These are phyloP conservation scores for Podaxis carcinomalis DNA, from an alignment of 768 basidiomycete genomes.

Conservation along the genomic window DNA sequence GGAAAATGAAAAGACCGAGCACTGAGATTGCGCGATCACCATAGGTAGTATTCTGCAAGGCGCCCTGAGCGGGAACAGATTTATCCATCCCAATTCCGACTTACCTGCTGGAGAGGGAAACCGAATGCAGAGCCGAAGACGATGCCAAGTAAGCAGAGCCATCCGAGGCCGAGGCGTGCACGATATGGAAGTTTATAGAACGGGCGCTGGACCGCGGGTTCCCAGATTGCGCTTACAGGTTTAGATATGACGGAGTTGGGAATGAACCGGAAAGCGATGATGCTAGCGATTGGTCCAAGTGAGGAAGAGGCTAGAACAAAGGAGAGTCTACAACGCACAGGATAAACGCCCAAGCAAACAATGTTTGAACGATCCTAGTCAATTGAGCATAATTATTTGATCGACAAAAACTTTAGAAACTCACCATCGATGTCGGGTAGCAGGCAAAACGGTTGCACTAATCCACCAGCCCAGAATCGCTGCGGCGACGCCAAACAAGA, in stretches of 20 bases:
- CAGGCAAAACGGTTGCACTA: slow-evolving; percentile 60
- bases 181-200: slow-evolving; percentile 54
- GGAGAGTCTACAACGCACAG: slow-evolving; percentile 35
- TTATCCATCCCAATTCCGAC: slow-evolving; percentile 23
- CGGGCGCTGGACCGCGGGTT: slow-evolving; percentile 58
- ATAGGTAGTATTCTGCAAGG: slow-evolving; percentile 44
- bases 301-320: background rate
- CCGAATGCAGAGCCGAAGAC: slow-evolving; percentile 88
- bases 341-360: slow-evolving; percentile 83
- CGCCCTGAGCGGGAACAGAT: background rate
- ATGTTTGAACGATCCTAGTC: slow-evolving; percentile 70
- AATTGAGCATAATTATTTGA: background rate
- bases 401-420: slow-evolving; percentile 16
- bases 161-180: slow-evolving; percentile 61
- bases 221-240: slow-evolving; percentile 73
- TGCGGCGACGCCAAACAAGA: slow-evolving; percentile 48
- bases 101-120: slow-evolving; percentile 55
- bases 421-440: slow-evolving; percentile 75
- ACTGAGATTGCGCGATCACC: slow-evolving; percentile 81
- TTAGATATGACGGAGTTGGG: slow-evolving; percentile 65
- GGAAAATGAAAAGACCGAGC: slow-evolving; percentile 76
- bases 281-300: slow-evolving; percentile 26
- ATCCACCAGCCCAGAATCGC: slow-evolving; percentile 87
- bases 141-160: slow-evolving; percentile 71
- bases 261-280: slow-evolving; percentile 84